Evolutionary conservation across 208 protist genomes (phyloP).

Genomic region (Wallacemonas rigidus): DNA sequence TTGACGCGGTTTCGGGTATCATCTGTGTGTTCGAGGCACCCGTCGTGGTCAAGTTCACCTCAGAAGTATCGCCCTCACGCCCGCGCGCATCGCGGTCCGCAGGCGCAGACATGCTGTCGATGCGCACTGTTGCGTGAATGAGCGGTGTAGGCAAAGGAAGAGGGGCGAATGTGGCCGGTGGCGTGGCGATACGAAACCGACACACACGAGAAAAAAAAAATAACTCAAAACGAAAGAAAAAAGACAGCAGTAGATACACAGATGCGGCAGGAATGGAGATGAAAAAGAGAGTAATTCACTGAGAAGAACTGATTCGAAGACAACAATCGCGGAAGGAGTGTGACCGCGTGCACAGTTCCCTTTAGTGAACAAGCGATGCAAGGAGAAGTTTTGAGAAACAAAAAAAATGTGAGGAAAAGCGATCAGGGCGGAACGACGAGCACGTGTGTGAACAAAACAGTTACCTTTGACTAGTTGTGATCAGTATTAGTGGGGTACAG

Average conservation of each 20-base stretch:
- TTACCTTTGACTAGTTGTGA: too few species aligned
- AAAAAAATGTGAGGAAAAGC: too few species aligned
- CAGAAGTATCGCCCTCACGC: neutral
- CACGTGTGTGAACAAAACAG: too few species aligned
- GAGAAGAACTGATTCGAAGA: too few species aligned
- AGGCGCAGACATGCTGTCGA: neutral
- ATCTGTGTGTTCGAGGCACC: conserved; percentile 9
- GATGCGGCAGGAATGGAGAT: neutral
- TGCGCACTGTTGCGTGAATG: neutral
- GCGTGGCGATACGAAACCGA: neutral
- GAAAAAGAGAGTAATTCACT: too few species aligned
- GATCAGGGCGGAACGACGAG: too few species aligned
- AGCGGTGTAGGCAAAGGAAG: too few species aligned
- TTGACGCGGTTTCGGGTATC: neutral
- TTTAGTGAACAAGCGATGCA: too few species aligned
- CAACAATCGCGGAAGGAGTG: too few species aligned
- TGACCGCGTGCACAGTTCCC: too few species aligned
- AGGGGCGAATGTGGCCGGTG: neutral
- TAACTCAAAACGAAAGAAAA: conserved; percentile 18
- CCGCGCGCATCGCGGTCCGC: neutral
- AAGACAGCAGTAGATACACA: neutral
- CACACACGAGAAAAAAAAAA: conserved; percentile 14
- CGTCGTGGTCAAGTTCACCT: neutral
- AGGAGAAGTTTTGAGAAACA: too few species aligned
- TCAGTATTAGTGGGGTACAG: too few species aligned